phyloP scores from a whole-genome alignment of 1,284 basidiomycete species.

The Ceratobasidium sp. region DNA sequence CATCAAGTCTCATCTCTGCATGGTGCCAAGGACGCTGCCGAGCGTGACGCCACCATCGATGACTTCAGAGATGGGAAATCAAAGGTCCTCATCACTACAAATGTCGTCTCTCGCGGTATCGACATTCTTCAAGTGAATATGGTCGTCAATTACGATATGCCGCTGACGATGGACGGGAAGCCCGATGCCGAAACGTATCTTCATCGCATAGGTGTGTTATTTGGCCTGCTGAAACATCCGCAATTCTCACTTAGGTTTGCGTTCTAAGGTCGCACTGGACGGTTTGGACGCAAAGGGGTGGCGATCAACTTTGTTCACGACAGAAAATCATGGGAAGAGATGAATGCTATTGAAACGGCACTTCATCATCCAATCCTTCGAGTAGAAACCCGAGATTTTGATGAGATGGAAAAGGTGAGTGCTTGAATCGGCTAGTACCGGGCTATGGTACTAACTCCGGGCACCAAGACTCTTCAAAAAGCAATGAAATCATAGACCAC shows the following conservation, averaged over 20 bases:
- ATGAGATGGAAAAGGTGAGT: constrained; percentile 88
- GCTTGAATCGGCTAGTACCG: not conserved
- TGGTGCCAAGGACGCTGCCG: constrained; percentile 89
- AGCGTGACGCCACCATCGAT: constrained; percentile 95
- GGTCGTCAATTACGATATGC: constrained; percentile 99
- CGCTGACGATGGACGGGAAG: constrained; percentile 72
- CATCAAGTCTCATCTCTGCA: constrained; percentile 98
- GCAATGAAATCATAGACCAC: constrained; percentile 36
- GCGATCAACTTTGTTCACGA: constrained; percentile 98
- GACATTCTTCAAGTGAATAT: constrained; percentile 99
- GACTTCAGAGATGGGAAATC: constrained; percentile 95
- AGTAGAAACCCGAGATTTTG: constrained; percentile 87
- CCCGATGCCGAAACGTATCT: constrained; percentile 98
- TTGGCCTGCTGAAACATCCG: not conserved
- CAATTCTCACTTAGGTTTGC: not conserved
- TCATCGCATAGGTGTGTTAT: constrained; percentile 90
- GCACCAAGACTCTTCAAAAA: constrained; percentile 39
- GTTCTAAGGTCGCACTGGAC: constrained; percentile 86
- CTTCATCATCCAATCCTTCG: constrained; percentile 83
- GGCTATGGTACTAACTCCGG: not conserved
- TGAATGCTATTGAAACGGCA: constrained; percentile 85
- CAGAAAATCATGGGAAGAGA: constrained; percentile 84
- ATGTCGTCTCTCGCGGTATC: constrained; percentile 98
- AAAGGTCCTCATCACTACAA: constrained; percentile 98
- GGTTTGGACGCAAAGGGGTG: constrained; percentile 94